phyloP scores from a whole-genome alignment of 345 rosid genomes.

The Pugionium dolabratum region DNA sequence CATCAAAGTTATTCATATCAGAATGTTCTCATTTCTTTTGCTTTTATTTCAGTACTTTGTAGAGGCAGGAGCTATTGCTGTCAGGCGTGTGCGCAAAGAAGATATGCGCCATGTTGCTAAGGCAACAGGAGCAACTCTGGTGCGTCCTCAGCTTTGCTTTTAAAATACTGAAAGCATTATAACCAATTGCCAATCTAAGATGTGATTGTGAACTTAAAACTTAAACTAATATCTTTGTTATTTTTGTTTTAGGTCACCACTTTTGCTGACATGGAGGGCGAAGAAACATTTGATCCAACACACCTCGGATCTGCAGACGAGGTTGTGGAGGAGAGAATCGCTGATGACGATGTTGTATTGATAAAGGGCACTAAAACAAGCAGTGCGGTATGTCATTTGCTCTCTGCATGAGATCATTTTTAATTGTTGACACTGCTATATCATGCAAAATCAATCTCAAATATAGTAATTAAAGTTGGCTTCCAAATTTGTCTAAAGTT shows the following conservation, averaged over 20 bases:
- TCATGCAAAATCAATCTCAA: background rate
- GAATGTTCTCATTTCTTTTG: slow-evolving; percentile 20
- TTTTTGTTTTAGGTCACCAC: slow-evolving; percentile 71
- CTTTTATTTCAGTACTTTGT: slow-evolving; percentile 76
- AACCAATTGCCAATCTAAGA: slow-evolving; percentile 17
- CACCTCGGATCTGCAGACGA: slow-evolving; percentile 83
- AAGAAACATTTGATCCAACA: slow-evolving; percentile 90
- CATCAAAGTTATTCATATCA: background rate
- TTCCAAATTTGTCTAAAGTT: background rate
- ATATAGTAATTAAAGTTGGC: background rate
- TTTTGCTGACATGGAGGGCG: slow-evolving; percentile 99
- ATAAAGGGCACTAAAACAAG: slow-evolving; percentile 88
- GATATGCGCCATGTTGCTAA: slow-evolving; percentile 98
- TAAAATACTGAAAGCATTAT: slow-evolving; percentile 2
- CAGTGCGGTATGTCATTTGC: slow-evolving; percentile 63
- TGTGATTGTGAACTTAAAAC: background rate
- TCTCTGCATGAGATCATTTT: background rate
- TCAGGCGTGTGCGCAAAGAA: slow-evolving; percentile 92
- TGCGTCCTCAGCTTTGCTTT: slow-evolving; percentile 26
- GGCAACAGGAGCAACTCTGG: slow-evolving; percentile 98
- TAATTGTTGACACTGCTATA: slow-evolving; percentile 7
- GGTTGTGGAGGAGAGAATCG: slow-evolving; percentile 90
- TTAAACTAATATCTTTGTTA: slow-evolving; percentile 4
- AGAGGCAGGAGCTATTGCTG: slow-evolving; percentile 97
- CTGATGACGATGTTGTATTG: slow-evolving; percentile 92